These are phyloP conservation scores for Desmodesmus armatus DNA, from an alignment of 139 green algal genomes.

Conservation along the genomic window DNA sequence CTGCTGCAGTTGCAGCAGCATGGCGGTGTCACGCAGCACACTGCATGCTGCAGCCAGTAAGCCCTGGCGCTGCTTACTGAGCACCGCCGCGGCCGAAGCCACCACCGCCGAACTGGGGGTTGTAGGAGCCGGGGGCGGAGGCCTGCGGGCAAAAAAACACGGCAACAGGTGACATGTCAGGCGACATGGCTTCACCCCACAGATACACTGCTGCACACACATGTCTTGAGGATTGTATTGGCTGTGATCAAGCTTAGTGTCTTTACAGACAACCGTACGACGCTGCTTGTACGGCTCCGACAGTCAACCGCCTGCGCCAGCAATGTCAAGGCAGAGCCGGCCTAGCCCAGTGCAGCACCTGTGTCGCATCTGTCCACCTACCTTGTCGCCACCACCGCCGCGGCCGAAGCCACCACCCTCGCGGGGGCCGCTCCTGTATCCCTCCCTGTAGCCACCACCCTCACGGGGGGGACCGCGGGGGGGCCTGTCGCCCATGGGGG, in stretches of 20 bases:
- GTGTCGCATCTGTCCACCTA: not conserved
- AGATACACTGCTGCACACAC: not conserved
- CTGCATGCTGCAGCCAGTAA: too few relatives aligned
- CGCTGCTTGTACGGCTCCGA: too few relatives aligned
- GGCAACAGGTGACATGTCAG: not conserved
- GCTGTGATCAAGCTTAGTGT: not conserved
- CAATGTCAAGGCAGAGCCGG: too few relatives aligned
- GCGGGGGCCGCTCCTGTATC: constrained; percentile 67
- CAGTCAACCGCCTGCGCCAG: too few relatives aligned
- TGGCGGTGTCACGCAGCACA: too few relatives aligned
- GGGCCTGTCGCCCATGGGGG: constrained; percentile 55
- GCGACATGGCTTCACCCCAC: not conserved
- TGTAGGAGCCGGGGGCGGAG: constrained; percentile 67
- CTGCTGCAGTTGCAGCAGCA: not conserved
- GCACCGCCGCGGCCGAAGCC: constrained; percentile 49
- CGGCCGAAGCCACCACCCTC: constrained; percentile 70
- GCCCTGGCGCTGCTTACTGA: constrained; percentile 48
- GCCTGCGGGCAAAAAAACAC: constrained; percentile 50
- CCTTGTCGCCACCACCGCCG: constrained; percentile 52
- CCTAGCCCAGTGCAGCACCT: too few relatives aligned
- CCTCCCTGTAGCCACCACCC: constrained; percentile 68
- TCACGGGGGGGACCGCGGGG: constrained; percentile 64
- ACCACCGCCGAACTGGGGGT: constrained; percentile 67
- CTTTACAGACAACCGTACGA: not conserved
- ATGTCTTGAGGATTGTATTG: not conserved